phyloP scores from a whole-genome alignment of 2,329 filamentous ascomycete genomes.

The Chalara sp. region DNA sequence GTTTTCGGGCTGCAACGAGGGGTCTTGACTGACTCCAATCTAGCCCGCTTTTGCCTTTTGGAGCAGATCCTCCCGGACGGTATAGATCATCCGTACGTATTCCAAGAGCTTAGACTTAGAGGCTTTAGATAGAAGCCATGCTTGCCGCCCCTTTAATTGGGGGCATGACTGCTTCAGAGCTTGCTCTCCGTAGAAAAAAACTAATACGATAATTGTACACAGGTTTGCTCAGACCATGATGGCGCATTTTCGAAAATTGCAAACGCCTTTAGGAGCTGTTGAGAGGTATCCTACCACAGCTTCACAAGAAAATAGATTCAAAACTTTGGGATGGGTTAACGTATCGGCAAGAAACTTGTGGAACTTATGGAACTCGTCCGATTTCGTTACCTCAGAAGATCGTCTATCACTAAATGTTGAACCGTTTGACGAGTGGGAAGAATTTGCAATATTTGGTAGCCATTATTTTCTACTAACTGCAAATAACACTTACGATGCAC shows the following conservation, averaged over 20 bases:
- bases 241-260: slow-evolving; percentile 72
- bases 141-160: too few species aligned
- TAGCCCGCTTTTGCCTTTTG: slow-evolving; percentile 75
- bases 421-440: slow-evolving; percentile 94
- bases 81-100: slow-evolving; percentile 51
- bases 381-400: slow-evolving; percentile 55
- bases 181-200: too few species aligned
- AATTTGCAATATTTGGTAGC: slow-evolving; percentile 75
- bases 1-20: background rate
- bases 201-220: too few species aligned
- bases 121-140: too few species aligned
- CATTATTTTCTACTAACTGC: slow-evolving; percentile 80
- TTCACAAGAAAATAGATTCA: slow-evolving; percentile 66
- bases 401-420: slow-evolving; percentile 66
- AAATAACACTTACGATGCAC: slow-evolving; percentile 2
- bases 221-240: slow-evolving; percentile 79
- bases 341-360: slow-evolving; percentile 65
- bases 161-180: too few species aligned
- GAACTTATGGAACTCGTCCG: slow-evolving; percentile 70
- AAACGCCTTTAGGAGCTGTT: slow-evolving; percentile 71
- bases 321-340: slow-evolving; percentile 57
- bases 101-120: too few species aligned
- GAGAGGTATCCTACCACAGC: slow-evolving; percentile 58
- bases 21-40: slow-evolving; percentile 18
- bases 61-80: slow-evolving; percentile 83